Percentiles rank a stretch among this genome's conserved stretches.
Conservation (phyloP, 305 asterid species). For the Withania somnifera region DNA sequence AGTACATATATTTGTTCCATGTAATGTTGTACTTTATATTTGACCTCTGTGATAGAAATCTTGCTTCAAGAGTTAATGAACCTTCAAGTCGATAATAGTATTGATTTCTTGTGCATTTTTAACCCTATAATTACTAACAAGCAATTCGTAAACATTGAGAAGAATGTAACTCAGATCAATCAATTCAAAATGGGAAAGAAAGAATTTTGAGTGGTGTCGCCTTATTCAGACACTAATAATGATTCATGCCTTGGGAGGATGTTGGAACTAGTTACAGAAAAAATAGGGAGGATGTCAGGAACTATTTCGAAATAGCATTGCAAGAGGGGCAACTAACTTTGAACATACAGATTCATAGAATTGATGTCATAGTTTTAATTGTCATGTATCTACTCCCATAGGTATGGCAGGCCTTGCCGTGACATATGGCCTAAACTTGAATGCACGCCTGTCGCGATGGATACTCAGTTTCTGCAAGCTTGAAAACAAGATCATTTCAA, state of each 20-base stretch:
- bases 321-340: not conserved
- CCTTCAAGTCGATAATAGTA: not conserved
- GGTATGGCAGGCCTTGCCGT: constrained; percentile 99
- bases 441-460: constrained; percentile 96
- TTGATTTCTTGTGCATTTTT: not conserved
- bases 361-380: not conserved
- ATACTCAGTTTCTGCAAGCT: constrained; percentile 98
- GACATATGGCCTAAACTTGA: constrained; percentile 91
- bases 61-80: not conserved
- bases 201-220: not conserved
- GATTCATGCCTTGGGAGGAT: not conserved
- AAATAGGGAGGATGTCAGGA: not conserved
- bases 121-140: not conserved
- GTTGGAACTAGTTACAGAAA: not conserved
- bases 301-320: not conserved
- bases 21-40: not conserved
- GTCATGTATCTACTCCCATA: constrained; percentile 11
- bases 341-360: not conserved
- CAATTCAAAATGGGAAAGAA: not conserved
- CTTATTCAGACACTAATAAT: not conserved
- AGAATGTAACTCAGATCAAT: not conserved
- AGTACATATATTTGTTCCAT: constrained; percentile 14
- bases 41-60: not conserved
- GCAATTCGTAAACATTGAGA: not conserved
- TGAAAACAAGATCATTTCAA: constrained; percentile 91